A percentile compares a stretch with the other conserved stretches of the same genome.
Evolutionary conservation across 2,329 filamentous ascomycete genomes (phyloP).

Genomic region (Colletotrichum phormii): DNA sequence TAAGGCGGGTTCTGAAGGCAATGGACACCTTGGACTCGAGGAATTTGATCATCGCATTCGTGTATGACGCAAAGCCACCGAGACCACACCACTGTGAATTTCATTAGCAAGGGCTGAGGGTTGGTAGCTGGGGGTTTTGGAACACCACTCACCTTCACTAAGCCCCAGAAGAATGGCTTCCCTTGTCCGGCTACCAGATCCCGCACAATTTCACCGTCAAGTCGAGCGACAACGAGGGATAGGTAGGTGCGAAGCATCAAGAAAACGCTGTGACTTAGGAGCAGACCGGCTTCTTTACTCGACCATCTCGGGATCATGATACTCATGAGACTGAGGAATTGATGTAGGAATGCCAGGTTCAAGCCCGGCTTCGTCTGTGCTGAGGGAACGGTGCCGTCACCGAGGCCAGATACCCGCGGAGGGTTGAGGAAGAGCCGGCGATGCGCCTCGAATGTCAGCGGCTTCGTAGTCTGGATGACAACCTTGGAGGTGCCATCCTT

Average conservation of each 20-base stretch:
- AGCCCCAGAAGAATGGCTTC: slow-evolving; percentile 86
- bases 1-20: slow-evolving; percentile 93
- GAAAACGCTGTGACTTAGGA: slow-evolving; percentile 90
- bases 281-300: slow-evolving; percentile 92
- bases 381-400: slow-evolving; percentile 82
- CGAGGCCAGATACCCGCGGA: slow-evolving; percentile 82
- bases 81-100: slow-evolving; percentile 83
- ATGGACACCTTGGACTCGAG: slow-evolving; percentile 98
- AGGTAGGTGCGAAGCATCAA: slow-evolving; percentile 93
- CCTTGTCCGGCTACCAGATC: slow-evolving; percentile 97
- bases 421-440: slow-evolving; percentile 92
- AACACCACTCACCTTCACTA: slow-evolving; percentile 71
- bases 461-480: slow-evolving; percentile 89
- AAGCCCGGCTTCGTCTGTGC: slow-evolving; percentile 92
- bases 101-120: slow-evolving; percentile 28
- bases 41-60: slow-evolving; percentile 99
- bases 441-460: slow-evolving; percentile 96
- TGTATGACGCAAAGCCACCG: slow-evolving; percentile 93
- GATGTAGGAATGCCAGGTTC: slow-evolving; percentile 95
- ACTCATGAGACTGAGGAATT: slow-evolving; percentile 94
- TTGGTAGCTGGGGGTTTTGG: not conserved
- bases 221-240: slow-evolving; percentile 88
- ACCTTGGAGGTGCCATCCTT: slow-evolving; percentile 90
- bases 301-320: slow-evolving; percentile 98
- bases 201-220: slow-evolving; percentile 96